Evolutionary conservation across 495 filamentous ascomycete genomes (phyloP).

Genomic region (Xeromyces bisporus): DNA sequence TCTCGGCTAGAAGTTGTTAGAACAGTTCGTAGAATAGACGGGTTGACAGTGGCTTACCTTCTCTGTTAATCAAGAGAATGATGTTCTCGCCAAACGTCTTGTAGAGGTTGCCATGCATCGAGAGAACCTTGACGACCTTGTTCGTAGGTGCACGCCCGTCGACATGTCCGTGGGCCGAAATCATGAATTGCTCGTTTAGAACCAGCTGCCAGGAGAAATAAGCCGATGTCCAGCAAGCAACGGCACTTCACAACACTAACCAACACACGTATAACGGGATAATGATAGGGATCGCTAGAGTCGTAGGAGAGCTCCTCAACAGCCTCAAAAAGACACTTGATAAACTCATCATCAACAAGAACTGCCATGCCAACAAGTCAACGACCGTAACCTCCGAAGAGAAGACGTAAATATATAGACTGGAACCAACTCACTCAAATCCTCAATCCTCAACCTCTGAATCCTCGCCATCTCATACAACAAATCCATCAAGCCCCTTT

Average conservation of each 20-base stretch:
- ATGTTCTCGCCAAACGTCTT: conserved; percentile 97
- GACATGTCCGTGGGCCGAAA: conserved; percentile 40
- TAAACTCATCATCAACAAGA: conserved; percentile 67
- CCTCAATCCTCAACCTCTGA: conserved; percentile 60
- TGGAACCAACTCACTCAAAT: conserved; percentile 47
- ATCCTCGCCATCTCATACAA: conserved; percentile 96
- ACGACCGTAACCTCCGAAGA: too few relatives aligned
- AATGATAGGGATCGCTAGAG: conserved; percentile 87
- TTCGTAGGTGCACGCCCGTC: conserved; percentile 49
- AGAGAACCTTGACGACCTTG: conserved; percentile 78
- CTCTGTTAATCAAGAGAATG: conserved; percentile 87
- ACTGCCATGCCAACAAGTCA: too few relatives aligned
- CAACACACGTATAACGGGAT: conserved; percentile 82
- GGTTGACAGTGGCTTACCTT: conserved; percentile 50
- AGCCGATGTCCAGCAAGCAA: conserved; percentile 1
- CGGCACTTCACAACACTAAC: conserved; percentile 34
- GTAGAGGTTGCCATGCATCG: conserved; percentile 57
- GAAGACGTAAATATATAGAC: too few relatives aligned
- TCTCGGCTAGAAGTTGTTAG: conserved; percentile 40
- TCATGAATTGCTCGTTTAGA: conserved; percentile 97
- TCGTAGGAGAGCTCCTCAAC: conserved; percentile 85
- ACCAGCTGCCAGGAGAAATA: conserved; percentile 47
- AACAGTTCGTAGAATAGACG: too few relatives aligned
- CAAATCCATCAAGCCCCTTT: conserved; percentile 69
- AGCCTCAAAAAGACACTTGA: conserved; percentile 68